phyloP scores from a whole-genome alignment of 2,329 filamentous ascomycete species.

The Hypocreales sp. region DNA sequence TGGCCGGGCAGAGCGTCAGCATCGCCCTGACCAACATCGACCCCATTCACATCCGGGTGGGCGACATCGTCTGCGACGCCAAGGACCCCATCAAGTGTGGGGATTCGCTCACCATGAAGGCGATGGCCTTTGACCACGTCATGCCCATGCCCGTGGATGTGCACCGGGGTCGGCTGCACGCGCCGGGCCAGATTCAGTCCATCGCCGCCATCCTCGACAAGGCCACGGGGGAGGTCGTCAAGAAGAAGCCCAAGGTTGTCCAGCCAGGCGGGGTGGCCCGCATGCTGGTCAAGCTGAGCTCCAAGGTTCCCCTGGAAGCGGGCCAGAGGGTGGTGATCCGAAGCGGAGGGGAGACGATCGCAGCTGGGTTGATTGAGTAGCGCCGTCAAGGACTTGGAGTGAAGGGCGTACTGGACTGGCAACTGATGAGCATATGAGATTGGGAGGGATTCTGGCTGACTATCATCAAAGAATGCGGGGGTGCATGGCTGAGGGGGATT shows the following conservation, averaged over 20 bases:
- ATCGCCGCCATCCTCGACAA: constrained; percentile 68
- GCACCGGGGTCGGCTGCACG: constrained; percentile 70
- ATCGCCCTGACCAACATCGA: constrained; percentile 81
- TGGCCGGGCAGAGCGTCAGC: constrained; percentile 77
- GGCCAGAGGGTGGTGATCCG: constrained; percentile 71
- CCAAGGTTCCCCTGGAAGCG: constrained; percentile 63
- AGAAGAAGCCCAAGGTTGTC: constrained; percentile 75
- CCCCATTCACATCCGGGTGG: constrained; percentile 62
- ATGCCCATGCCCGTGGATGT: constrained; percentile 83
- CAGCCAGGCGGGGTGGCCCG: constrained; percentile 66
- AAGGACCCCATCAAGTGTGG: constrained; percentile 52
- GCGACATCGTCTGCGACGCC: constrained; percentile 72
- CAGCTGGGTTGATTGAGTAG: constrained; percentile 71
- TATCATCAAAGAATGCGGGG: no score
- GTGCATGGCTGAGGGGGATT: no score
- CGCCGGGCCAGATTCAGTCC: constrained; percentile 56
- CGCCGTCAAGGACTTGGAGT: no score
- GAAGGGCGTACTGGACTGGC: no score
- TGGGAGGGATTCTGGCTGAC: no score
- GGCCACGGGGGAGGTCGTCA: constrained; percentile 54
- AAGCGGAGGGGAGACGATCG: constrained; percentile 68
- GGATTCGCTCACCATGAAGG: constrained; percentile 64
- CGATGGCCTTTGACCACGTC: constrained; percentile 78
- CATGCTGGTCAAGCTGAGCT: constrained; percentile 58
- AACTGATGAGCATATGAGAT: no score